These are phyloP conservation scores for Iris pallida DNA, from an alignment of 116 monocot species.

Conservation along the genomic window DNA sequence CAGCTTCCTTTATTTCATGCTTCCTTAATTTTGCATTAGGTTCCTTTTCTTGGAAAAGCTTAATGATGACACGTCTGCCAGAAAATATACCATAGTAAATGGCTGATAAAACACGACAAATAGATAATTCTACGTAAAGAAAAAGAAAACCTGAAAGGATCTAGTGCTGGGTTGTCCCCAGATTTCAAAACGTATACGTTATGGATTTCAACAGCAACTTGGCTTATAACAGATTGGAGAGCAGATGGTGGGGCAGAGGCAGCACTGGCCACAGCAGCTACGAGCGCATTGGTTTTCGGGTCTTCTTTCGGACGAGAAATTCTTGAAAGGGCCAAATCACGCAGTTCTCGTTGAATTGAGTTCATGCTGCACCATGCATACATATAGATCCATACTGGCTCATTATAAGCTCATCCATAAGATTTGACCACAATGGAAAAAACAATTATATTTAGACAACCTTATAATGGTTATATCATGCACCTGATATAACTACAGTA, in stretches of 20 bases:
- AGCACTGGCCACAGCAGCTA: conserved; percentile 35
- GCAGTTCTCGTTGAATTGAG: conserved; percentile 34
- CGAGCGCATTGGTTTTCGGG: conserved; percentile 21
- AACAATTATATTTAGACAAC: neutral
- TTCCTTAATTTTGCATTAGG: conserved; percentile 49
- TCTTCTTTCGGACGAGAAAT: conserved; percentile 45
- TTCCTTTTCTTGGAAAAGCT: conserved; percentile 37
- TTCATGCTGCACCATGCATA: conserved; percentile 35
- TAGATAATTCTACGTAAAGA: neutral
- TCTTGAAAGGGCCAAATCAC: conserved; percentile 32
- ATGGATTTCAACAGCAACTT: conserved; percentile 51
- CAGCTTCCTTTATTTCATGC: conserved; percentile 41
- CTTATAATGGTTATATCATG: neutral
- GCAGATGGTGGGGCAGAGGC: conserved; percentile 27
- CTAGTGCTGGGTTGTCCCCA: conserved; percentile 21
- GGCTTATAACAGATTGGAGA: conserved; percentile 32
- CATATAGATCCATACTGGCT: neutral
- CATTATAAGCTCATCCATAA: neutral
- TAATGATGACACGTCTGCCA: conserved; percentile 56
- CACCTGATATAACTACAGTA: neutral
- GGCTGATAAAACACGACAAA: neutral
- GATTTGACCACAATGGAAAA: neutral
- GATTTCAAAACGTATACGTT: conserved; percentile 60
- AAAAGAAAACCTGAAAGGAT: conserved; percentile 48
- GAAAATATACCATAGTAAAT: conserved; percentile 7